Evolutionary conservation across 78 protist genomes (phyloP), one percentile per base, ranked within the genome.

Genomic region (Dictyostelium capitatum): DNA sequence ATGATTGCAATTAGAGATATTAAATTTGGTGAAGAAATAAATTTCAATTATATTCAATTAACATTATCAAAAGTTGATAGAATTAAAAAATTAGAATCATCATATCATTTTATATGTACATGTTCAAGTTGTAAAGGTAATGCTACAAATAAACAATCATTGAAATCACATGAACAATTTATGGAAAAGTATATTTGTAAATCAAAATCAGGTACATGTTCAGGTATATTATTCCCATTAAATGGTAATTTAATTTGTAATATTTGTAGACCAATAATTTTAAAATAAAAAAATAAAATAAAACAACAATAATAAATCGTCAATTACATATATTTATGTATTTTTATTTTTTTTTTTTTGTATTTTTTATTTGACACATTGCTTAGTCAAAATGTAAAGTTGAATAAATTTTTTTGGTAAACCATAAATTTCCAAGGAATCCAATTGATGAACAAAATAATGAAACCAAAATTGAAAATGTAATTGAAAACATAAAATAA

Each of bases 301-400:
- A 64, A 64, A 28, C 20, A n/a, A 64, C 5, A 8, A 28, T 64
- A 28, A 28, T 9, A 62, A n/a, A n/a, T 20, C 14, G 14, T 15
- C 5, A 62, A 25, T 12, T 62, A 4, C 20, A n/a, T 62, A 20
- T 62, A 20, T 19, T 25, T 62, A 0, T 32, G 5, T 67, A 67
- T 67, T 67, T 67, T 67, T 32, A 32, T 67, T 67, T 6, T 51
- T 51, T 51, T 51, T 51, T 17, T 6, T n/a, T n/a, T n/a, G n/a
- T n/a, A n/a, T n/a, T n/a, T n/a, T n/a, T n/a, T n/a, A n/a, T n/a
- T n/a, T n/a, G n/a, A n/a, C n/a, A n/a, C n/a, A n/a, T n/a, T n/a
- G n/a, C n/a, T n/a, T 77, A 87, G 7, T 87, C 93, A 37, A 87
- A 87, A 37, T 87, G 93, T 64, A 87, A 50, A 11, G 93, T 87